Base-by-base conservation (phyloP, 805 yeast species). In the Dipodascus geniculatus region DNA sequence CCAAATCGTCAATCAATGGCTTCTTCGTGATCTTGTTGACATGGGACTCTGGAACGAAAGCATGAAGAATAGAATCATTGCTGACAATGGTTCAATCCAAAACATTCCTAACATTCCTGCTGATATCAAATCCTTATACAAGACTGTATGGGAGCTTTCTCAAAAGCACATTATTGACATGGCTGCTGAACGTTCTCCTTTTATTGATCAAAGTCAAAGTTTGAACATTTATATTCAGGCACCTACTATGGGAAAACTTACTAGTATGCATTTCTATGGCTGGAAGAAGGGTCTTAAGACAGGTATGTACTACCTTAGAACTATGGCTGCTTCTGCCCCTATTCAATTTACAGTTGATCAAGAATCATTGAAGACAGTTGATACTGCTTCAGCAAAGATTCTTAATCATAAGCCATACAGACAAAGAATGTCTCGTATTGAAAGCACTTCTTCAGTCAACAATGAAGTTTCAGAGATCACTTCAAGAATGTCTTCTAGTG, bases 241-340 rank as follows among this genome's bases (percentile, higher is more conserved):
- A 57, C 97, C 97, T 56, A 89, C 98, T 1, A 86, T 88, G 91
- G 95, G 96, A 63, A 93, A 93, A 70, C 78, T 93, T 66, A 93
- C 98, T 3, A 82, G 93, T 59, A 93, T 93, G 97, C 99, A 93
- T 70, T 93, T 93, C 76, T 91, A 93, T 67, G 98, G 96, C 50
- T 93, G 99, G 99, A 86, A 87, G 75, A 88, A 86, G 75, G 99
- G 99, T 57, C 79, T 93, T 68, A 93, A 93, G 78, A 93, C 99
- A 3, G 99, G 99, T 65, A 91, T 93, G 95, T 93, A 93, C 76
- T 93, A 93, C 72, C 75, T 93, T 69, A 83, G 98, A 72, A 91
- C 98, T 9, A 95, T 87, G 76, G 96, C 98, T 56, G 99, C 99
- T 20, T 80, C 96, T 48, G 86, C 96, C 51, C 97, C 99, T 50